These are phyloP conservation scores for Phragmites australis DNA, from an alignment of 176 grass and related monocot genomes.

Conservation along the genomic window DNA sequence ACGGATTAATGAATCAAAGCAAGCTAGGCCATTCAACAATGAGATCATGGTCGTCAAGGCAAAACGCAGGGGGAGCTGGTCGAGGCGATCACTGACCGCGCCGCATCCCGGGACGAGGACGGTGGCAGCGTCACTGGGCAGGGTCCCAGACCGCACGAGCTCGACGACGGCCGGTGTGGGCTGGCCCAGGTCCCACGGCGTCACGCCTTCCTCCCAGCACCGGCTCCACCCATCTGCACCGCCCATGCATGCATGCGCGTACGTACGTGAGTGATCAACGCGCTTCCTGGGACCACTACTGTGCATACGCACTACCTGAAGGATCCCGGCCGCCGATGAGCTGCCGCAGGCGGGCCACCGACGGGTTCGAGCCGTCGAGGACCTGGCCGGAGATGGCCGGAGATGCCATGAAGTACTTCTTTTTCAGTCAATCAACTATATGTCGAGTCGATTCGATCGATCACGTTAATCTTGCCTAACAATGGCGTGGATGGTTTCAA, in stretches of 20 bases:
- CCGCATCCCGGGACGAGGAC: constrained; percentile 66
- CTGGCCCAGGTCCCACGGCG: constrained; percentile 57
- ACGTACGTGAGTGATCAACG: not conserved
- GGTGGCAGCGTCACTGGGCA: constrained; percentile 32
- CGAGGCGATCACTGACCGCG: no score
- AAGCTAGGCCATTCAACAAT: no score
- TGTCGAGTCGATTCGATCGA: not conserved
- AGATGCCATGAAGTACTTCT: not conserved
- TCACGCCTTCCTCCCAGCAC: constrained; percentile 65
- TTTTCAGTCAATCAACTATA: no score
- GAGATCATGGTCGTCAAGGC: no score
- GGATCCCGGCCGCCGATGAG: not conserved
- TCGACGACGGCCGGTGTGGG: constrained; percentile 51
- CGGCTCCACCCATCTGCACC: constrained; percentile 49
- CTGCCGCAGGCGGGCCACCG: not conserved
- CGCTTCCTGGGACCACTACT: no score
- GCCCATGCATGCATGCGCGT: no score
- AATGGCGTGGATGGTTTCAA: not conserved
- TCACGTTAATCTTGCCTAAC: not conserved
- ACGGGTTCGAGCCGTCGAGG: constrained; percentile 39
- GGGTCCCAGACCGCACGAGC: constrained; percentile 44
- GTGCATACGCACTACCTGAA: no score
- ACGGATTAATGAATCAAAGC: not conserved
- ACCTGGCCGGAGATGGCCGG: not conserved
- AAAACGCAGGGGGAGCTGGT: no score